Base-by-base conservation (phyloP, 2,329 filamentous ascomycete genomes). In the Celoporthe dispersa region DNA sequence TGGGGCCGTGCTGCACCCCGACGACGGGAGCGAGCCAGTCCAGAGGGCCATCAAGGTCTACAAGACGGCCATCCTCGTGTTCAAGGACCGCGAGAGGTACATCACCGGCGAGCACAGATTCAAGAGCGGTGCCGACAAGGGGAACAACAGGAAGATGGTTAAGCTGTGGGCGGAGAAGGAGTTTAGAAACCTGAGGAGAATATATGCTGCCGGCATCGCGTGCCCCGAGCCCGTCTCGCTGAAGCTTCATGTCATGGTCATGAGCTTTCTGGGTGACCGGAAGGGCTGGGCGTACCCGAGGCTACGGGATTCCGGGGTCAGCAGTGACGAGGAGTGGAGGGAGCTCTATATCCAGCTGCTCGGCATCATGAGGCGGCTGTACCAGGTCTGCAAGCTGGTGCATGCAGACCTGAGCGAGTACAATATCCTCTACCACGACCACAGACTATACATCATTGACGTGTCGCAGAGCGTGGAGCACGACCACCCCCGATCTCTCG, bases 131-230 rank as follows among this genome's bases (percentile, higher is more conserved):
- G 96, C 95, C 79, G 96, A 95, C 82, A 98, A 98, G 84, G 92
- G 92, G 74, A 97, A 94, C 82, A 97, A 94, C 83, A 89, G 94
- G 64, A 94, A 95, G 75, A 98, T 98, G 95, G 95, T 99, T 75
- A 97, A 97, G 81, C 86, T 98, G 33, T 99, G 96, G 96, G 97
- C 97, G 0, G 95, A 99, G 82, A 99, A 99, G 82, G 96, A 99
- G 82, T 97, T 97, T 84, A 89, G 96, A 57, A 99, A 99, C 81
- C 81, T 99, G 77, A 91, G 94, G 74, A 88, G 96, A 68, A 91
- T 99, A 72, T 85, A 97, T 80, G 84, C 89, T 7, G 92, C 94
- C 9, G 93, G 92, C 9, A 97, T 99, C 68, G 92, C 94, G 7
- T 97, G 92, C 75, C 96, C 96, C 0, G 93, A 97, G 78, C 94